Conservation (phyloP, 129 eudicot genomes). For the Centaurea solstitialis region DNA sequence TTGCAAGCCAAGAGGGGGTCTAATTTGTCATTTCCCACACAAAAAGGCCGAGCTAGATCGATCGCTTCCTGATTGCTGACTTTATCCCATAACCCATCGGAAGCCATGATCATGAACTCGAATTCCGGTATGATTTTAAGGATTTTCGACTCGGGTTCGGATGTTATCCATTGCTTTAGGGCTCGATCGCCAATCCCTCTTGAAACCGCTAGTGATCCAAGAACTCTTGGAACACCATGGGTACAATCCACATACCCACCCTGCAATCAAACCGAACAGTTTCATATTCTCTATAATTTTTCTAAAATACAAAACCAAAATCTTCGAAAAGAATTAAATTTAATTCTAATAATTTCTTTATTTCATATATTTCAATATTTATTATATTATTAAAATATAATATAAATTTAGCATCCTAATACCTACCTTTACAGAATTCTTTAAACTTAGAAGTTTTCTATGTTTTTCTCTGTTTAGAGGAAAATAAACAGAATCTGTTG, state of each 20-base stretch:
- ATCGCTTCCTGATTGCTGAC: slow-evolving; percentile 93
- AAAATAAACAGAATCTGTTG: too few relatives aligned
- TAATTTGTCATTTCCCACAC: slow-evolving; percentile 40
- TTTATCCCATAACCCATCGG: slow-evolving; percentile 98
- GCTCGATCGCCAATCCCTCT: slow-evolving; percentile 82
- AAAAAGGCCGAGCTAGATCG: slow-evolving; percentile 60
- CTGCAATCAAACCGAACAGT: not conserved
- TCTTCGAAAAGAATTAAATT: too few relatives aligned
- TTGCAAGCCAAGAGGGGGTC: slow-evolving; percentile 58
- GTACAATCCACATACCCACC: slow-evolving; percentile 77
- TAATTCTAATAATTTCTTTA: too few relatives aligned
- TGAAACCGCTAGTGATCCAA: slow-evolving; percentile 85
- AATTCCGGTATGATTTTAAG: slow-evolving; percentile 50
- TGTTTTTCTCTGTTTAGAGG: too few relatives aligned
- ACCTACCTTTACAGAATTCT: too few relatives aligned
- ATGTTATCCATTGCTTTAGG: slow-evolving; percentile 84
- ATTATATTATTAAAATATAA: too few relatives aligned
- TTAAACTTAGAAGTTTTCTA: too few relatives aligned
- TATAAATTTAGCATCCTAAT: too few relatives aligned
- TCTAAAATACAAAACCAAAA: too few relatives aligned
- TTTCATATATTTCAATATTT: too few relatives aligned
- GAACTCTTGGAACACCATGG: slow-evolving; percentile 75
- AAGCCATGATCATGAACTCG: slow-evolving; percentile 88
- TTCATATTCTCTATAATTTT: not conserved
- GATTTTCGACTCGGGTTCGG: slow-evolving; percentile 75